phyloP scores from a whole-genome alignment of 73 alveolate species.

The Tetrahymena thermophila region DNA sequence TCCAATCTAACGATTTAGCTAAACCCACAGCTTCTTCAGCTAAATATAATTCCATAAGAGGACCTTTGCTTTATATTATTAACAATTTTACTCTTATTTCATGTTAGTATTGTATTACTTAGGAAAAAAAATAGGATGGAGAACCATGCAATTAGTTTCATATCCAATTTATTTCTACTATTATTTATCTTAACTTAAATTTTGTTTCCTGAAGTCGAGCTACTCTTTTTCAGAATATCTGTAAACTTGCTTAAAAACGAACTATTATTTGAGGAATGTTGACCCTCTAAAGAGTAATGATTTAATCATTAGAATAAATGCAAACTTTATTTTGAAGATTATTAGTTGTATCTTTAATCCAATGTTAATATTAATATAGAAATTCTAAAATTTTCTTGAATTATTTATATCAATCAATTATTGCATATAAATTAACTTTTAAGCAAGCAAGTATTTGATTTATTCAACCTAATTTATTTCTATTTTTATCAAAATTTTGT shows the following conservation, averaged over 20 bases:
- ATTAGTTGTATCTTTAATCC: neutral
- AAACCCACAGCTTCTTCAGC: constrained; percentile 93
- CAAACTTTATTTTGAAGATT: neutral
- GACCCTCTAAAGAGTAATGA: neutral
- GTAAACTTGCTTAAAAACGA: neutral
- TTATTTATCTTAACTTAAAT: neutral
- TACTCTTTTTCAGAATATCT: neutral
- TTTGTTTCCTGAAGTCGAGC: neutral
- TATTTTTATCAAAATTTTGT: neutral
- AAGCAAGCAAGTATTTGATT: neutral
- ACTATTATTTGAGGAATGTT: neutral
- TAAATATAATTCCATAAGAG: constrained; percentile 59
- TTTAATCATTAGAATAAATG: neutral
- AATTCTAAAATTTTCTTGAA: neutral
- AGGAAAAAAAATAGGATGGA: constrained; percentile 10
- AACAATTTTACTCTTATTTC: neutral
- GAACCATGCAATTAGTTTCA: constrained; percentile 12
- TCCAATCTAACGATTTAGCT: constrained; percentile 71
- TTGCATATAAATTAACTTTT: neutral
- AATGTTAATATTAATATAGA: neutral
- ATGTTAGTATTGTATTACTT: neutral
- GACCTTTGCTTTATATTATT: constrained; percentile 50
- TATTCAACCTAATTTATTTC: neutral
- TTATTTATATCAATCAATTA: neutral
- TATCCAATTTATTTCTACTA: neutral